A percentile compares a stretch with the other conserved stretches of the same genome.
phyloP scores from a whole-genome alignment of 768 basidiomycete species.

The Multifurca ochricompacta region DNA sequence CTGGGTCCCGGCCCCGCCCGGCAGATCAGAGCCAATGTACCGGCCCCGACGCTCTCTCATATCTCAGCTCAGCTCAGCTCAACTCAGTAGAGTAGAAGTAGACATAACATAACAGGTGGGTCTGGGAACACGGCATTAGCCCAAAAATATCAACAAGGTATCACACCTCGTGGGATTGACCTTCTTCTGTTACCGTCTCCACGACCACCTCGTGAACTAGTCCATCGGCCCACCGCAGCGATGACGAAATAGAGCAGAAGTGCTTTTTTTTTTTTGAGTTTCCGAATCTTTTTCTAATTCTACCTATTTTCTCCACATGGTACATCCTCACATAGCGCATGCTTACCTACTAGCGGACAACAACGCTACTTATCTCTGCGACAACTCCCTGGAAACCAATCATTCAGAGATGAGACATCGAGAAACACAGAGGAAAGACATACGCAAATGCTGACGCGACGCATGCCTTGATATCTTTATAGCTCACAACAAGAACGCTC shows the following conservation, averaged over 20 bases:
- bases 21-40: too few relatives aligned
- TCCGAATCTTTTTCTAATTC: slow-evolving; percentile 22
- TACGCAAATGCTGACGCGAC: slow-evolving; percentile 80
- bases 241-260: neutral
- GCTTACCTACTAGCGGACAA: neutral
- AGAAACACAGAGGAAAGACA: slow-evolving; percentile 24
- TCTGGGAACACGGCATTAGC: too few relatives aligned
- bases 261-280: slow-evolving; percentile 11
- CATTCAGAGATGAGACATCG: neutral
- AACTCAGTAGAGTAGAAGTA: too few relatives aligned
- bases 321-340: neutral
- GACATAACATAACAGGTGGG: too few relatives aligned
- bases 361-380: slow-evolving; percentile 7
- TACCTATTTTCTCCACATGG: slow-evolving; percentile 16
- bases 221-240: neutral
- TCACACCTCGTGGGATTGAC: too few relatives aligned
- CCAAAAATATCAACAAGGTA: too few relatives aligned
- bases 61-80: too few relatives aligned
- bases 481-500: slow-evolving; percentile 89
- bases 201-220: neutral
- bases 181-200: too few relatives aligned
- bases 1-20: too few relatives aligned
- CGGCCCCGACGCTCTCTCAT: too few relatives aligned
- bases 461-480: slow-evolving; percentile 84
- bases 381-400: slow-evolving; percentile 15